Conservation (phyloP, 306 rosid genomes). For the Fragaria ananassa region DNA sequence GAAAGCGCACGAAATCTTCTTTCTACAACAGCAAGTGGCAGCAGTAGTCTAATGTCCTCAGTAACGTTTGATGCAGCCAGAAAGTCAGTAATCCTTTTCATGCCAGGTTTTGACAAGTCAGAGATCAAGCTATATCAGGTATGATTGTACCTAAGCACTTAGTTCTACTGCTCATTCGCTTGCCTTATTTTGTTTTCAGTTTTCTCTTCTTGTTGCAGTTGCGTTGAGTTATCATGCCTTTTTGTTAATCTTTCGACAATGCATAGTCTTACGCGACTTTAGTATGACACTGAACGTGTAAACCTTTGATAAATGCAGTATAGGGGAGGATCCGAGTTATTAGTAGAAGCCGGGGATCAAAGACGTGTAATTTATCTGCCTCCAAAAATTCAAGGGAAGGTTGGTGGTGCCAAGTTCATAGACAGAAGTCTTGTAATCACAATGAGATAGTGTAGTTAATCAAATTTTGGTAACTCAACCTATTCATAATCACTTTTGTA, state of each 20-base stretch:
- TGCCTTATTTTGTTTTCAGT: not conserved
- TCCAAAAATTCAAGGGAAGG: slow-evolving; percentile 76
- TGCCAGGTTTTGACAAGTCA: slow-evolving; percentile 94
- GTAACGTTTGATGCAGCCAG: slow-evolving; percentile 63
- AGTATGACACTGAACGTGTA: slow-evolving; percentile 13
- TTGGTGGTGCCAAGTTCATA: slow-evolving; percentile 84
- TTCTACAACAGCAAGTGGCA: slow-evolving; percentile 37
- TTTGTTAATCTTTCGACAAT: slow-evolving; percentile 17
- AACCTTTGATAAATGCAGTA: slow-evolving; percentile 46
- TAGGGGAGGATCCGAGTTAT: slow-evolving; percentile 89
- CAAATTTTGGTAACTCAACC: not conserved
- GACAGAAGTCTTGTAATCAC: slow-evolving; percentile 76
- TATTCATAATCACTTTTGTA: slow-evolving; percentile 9
- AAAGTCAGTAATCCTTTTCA: slow-evolving; percentile 68
- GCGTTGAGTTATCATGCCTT: not conserved
- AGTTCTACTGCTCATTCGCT: not conserved
- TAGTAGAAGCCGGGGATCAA: slow-evolving; percentile 98
- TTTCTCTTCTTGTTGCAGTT: not conserved
- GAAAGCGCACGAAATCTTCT: slow-evolving; percentile 60
- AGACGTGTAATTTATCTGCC: slow-evolving; percentile 86
- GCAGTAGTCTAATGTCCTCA: slow-evolving; percentile 33
- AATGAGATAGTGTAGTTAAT: slow-evolving; percentile 44
- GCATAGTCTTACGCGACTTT: not conserved
- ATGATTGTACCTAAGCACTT: slow-evolving; percentile 20
- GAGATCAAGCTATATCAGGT: slow-evolving; percentile 93